Evolutionary conservation across 2,329 filamentous ascomycete species (phyloP).

Genomic region (Eurotiales sp.): DNA sequence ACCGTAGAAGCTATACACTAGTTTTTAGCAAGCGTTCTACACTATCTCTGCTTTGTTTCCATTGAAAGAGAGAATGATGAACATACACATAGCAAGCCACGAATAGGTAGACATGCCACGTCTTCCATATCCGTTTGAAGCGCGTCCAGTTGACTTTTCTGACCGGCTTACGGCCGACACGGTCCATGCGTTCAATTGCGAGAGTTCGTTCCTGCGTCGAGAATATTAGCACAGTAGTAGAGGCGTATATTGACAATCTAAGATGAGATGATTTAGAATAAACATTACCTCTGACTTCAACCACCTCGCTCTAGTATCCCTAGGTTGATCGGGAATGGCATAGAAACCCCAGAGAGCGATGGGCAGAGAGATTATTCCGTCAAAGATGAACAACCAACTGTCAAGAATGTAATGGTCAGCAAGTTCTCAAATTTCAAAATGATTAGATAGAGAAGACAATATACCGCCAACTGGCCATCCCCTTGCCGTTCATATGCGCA

Average conservation of each 20-base stretch:
- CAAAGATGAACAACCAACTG: slow-evolving; percentile 8
- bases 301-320: slow-evolving; percentile 2
- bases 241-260: not conserved
- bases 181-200: slow-evolving; percentile 7
- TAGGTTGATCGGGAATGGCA: slow-evolving; percentile 9
- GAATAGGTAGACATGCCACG: slow-evolving; percentile 10
- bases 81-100: slow-evolving; percentile 5
- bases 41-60: not conserved
- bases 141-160: slow-evolving; percentile 4
- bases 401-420: not conserved
- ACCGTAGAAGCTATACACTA: slow-evolving; percentile 1
- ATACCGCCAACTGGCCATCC: slow-evolving; percentile 6
- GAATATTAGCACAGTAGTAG: not conserved
- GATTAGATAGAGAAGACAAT: not conserved
- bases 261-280: too few relatives aligned
- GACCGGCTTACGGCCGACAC: slow-evolving; percentile 1
- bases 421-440: not conserved
- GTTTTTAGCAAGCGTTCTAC: not conserved
- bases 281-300: not conserved
- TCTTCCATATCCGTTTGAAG: slow-evolving; percentile 3
- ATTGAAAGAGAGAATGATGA: not conserved
- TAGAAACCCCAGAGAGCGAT: slow-evolving; percentile 6
- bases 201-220: slow-evolving; percentile 1
- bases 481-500: slow-evolving; percentile 6
- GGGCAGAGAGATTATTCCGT: slow-evolving; percentile 4